Conservation (phyloP, 257 asterid species). For the Solanum paucissectum region DNA sequence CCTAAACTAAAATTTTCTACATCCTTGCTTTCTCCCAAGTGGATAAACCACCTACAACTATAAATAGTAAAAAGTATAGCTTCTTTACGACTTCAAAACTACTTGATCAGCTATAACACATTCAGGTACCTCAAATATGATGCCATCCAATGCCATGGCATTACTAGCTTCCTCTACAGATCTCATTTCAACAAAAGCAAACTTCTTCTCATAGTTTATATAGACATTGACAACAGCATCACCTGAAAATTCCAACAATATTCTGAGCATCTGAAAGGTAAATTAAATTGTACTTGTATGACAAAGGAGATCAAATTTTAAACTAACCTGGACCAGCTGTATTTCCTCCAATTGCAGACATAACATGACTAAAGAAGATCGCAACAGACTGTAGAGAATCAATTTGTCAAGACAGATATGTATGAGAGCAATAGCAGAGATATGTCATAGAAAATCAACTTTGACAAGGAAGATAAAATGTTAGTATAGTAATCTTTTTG, state of each 20-base stretch:
- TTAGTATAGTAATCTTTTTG: background rate
- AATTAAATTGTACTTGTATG: background rate
- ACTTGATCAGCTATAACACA: background rate
- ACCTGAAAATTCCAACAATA: constrained; percentile 37
- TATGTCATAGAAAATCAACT: background rate
- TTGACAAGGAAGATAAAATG: background rate
- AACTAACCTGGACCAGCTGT: constrained; percentile 91
- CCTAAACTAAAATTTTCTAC: background rate
- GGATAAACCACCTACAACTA: background rate
- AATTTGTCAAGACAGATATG: background rate
- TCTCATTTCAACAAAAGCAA: constrained; percentile 97
- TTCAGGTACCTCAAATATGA: constrained; percentile 73
- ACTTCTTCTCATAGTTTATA: constrained; percentile 87
- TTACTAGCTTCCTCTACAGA: constrained; percentile 98
- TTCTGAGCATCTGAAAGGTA: background rate
- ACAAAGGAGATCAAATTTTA: background rate
- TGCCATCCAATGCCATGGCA: constrained; percentile 97
- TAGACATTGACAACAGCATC: constrained; percentile 96
- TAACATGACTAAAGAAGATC: constrained; percentile 79
- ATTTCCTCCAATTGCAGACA: constrained; percentile 94
- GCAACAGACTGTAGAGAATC: constrained; percentile 64
- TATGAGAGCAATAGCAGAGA: background rate
- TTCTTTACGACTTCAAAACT: background rate
- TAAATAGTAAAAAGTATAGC: background rate
- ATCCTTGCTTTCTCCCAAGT: background rate